Conservation (phyloP, 257 asterid species). For the Cinchona pubescens region DNA sequence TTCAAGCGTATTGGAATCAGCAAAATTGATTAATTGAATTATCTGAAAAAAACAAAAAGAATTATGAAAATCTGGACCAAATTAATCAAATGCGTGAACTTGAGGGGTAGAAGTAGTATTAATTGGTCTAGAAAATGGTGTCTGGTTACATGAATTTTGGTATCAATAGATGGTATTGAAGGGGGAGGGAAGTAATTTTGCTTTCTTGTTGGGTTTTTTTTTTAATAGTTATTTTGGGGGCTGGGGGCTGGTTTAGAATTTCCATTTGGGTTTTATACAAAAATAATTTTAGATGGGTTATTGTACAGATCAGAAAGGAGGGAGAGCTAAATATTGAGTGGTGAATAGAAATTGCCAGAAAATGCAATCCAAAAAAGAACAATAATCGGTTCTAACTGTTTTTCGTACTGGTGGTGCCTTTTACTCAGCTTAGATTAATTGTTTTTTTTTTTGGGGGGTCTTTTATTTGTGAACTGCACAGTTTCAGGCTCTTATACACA, state of each 20-base stretch:
- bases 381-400: conserved; percentile 15
- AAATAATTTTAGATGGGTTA: conserved; percentile 44
- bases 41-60: not conserved
- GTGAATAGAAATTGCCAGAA: conserved; percentile 6
- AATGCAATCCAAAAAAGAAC: not conserved
- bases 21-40: conserved; percentile 49
- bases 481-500: not conserved
- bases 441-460: not conserved
- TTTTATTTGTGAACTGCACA: too few species aligned
- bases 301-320: conserved; percentile 44
- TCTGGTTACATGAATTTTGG: conserved; percentile 1
- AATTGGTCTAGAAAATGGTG: not conserved
- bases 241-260: conserved; percentile 22
- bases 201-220: not conserved
- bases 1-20: conserved; percentile 70
- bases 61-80: not conserved
- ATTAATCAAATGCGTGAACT: conserved; percentile 3
- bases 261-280: conserved; percentile 21
- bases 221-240: too few species aligned
- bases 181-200: not conserved
- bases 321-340: too few species aligned
- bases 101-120: not conserved
- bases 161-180: not conserved
- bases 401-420: not conserved
- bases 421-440: not conserved